Evolutionary conservation across 2,329 filamentous ascomycete genomes (phyloP).

Genomic region (Tolypocladium endophyticum): DNA sequence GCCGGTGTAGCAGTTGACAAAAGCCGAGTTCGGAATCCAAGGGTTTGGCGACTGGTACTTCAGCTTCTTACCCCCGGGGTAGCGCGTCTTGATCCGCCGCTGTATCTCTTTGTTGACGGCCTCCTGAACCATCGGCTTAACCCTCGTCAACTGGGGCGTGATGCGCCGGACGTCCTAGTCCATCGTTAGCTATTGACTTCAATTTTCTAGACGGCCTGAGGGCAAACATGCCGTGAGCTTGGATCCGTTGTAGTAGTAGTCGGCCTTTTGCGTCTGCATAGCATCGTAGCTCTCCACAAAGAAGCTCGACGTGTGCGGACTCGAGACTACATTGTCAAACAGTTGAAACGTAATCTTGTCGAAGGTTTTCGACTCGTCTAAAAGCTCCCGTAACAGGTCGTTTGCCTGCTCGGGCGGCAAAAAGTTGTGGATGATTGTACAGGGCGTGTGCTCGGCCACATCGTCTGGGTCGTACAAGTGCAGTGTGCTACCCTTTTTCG

Average conservation of each 20-base stretch:
- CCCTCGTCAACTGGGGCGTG: conserved; percentile 61
- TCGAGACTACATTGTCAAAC: conserved; percentile 78
- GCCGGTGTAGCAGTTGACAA: conserved; percentile 90
- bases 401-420: conserved; percentile 63
- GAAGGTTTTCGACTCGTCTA: conserved; percentile 64
- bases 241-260: conserved; percentile 80
- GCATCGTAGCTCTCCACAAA: conserved; percentile 71
- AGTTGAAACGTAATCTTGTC: conserved; percentile 67
- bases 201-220: neutral
- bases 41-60: conserved; percentile 60
- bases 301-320: conserved; percentile 74
- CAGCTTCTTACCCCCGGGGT: conserved; percentile 63
- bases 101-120: conserved; percentile 72
- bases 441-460: conserved; percentile 74
- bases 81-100: conserved; percentile 55
- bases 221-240: conserved; percentile 43
- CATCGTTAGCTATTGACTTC: neutral
- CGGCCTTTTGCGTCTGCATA: conserved; percentile 56
- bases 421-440: conserved; percentile 88
- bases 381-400: conserved; percentile 61
- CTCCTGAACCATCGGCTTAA: conserved; percentile 59
- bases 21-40: conserved; percentile 83
- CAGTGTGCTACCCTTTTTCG: conserved; percentile 71
- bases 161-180: conserved; percentile 61
- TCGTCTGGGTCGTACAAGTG: conserved; percentile 76